phyloP scores from a whole-genome alignment of 352 stramenopile genomes.

The Phytopythium delawarense region DNA sequence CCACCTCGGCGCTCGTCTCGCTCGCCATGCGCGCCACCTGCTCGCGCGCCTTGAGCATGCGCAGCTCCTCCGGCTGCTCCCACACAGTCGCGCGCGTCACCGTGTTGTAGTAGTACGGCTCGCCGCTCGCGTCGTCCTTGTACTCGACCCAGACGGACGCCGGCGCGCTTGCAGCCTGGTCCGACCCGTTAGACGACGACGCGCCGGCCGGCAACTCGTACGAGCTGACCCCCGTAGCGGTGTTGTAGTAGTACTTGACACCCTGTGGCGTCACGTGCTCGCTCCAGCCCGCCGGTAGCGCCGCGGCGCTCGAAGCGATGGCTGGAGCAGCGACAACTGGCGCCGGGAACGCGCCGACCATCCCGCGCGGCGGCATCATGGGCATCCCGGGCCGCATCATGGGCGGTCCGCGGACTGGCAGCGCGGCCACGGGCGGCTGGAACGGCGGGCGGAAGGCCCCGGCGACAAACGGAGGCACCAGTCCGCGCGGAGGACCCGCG shows the following conservation, averaged over 20 bases:
- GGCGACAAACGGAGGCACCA: not conserved
- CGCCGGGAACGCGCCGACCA: not conserved
- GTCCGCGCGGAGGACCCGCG: constrained; percentile 11
- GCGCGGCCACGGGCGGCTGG: constrained; percentile 11
- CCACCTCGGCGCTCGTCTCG: constrained; percentile 21
- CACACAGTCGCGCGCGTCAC: constrained; percentile 72
- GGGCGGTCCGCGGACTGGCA: not conserved
- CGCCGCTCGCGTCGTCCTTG: constrained; percentile 60
- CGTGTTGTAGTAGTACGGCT: constrained; percentile 83
- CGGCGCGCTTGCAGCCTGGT: not conserved
- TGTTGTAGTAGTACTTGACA: constrained; percentile 60
- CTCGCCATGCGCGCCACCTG: constrained; percentile 67
- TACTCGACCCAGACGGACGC: constrained; percentile 67
- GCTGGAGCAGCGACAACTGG: not conserved
- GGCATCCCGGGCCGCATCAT: constrained; percentile 2
- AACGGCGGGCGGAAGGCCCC: constrained; percentile 7
- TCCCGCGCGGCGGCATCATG: not conserved
- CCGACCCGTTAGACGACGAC: not conserved
- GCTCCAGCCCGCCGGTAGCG: constrained; percentile 52
- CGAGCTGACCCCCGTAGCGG: constrained; percentile 49
- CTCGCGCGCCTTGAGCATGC: constrained; percentile 66
- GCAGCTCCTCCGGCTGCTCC: constrained; percentile 74
- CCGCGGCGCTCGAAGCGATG: not conserved
- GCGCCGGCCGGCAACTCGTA: constrained; percentile 37
- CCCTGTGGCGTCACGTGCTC: constrained; percentile 55